Evolutionary conservation across 2,329 filamentous ascomycete genomes (phyloP).

Genomic region (Aureobasidium lini): DNA sequence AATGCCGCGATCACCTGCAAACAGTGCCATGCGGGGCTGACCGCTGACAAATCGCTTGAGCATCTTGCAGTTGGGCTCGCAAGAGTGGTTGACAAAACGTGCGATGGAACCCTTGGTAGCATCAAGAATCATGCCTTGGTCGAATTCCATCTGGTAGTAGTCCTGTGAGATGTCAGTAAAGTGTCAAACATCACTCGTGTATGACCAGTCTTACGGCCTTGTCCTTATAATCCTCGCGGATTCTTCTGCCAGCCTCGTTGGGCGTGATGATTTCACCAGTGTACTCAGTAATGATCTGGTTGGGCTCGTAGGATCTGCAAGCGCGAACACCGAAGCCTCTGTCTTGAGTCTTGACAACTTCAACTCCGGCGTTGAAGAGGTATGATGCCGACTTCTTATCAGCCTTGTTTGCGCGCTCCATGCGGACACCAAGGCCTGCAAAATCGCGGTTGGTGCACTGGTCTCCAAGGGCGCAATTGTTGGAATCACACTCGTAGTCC

Average conservation of each 20-base stretch:
- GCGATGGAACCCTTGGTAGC: slow-evolving; percentile 93
- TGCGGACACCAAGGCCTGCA: slow-evolving; percentile 66
- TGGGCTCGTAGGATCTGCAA: slow-evolving; percentile 76
- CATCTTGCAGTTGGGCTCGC: slow-evolving; percentile 89
- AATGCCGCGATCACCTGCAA: slow-evolving; percentile 82
- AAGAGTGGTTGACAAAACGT: slow-evolving; percentile 96
- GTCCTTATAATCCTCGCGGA: slow-evolving; percentile 89
- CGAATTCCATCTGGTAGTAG: slow-evolving; percentile 98
- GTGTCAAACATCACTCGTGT: not conserved
- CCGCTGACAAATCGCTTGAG: slow-evolving; percentile 95
- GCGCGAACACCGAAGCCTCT: slow-evolving; percentile 87
- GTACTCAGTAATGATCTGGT: slow-evolving; percentile 98
- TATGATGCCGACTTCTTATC: slow-evolving; percentile 46
- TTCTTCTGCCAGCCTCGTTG: slow-evolving; percentile 83
- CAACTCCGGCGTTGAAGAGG: slow-evolving; percentile 85
- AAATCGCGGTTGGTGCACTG: slow-evolving; percentile 86
- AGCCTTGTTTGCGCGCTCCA: slow-evolving; percentile 39
- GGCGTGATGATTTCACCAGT: slow-evolving; percentile 96
- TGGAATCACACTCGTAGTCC: slow-evolving; percentile 91
- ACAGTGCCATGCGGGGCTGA: slow-evolving; percentile 91
- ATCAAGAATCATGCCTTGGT: slow-evolving; percentile 98
- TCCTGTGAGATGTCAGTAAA: slow-evolving; percentile 49
- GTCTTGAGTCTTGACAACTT: slow-evolving; percentile 84
- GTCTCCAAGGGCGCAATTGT: slow-evolving; percentile 76
- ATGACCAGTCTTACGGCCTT: slow-evolving; percentile 60